A percentile compares a stretch with the other conserved stretches of the same genome.
Evolutionary conservation across 1,284 basidiomycete genomes (phyloP).

Genomic region (Fomitopsis betulina): DNA sequence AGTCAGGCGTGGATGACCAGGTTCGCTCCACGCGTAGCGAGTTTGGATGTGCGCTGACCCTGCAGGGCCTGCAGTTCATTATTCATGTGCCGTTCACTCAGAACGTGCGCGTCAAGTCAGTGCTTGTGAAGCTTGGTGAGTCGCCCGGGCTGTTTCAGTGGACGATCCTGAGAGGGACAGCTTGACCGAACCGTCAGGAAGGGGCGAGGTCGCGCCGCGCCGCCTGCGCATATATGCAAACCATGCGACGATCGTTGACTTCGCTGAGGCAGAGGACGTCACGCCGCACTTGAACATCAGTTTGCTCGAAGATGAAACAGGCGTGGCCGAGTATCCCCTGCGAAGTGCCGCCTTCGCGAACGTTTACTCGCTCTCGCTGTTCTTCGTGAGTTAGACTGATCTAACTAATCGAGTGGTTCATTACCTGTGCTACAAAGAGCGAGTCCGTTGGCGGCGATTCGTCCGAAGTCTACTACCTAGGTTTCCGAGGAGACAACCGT

Average conservation of each 20-base stretch:
- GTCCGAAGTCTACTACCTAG: constrained; percentile 70
- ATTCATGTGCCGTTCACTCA: constrained; percentile 78
- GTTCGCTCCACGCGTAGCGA: constrained; percentile 31
- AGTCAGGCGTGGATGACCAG: constrained; percentile 79
- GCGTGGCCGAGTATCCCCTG: constrained; percentile 72
- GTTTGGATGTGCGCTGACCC: neutral
- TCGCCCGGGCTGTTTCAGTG: neutral
- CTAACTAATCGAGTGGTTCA: neutral
- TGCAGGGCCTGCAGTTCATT: constrained; percentile 50
- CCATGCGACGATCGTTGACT: constrained; percentile 69
- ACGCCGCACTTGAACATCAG: constrained; percentile 68
- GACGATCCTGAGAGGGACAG: neutral
- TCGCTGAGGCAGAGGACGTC: constrained; percentile 60
- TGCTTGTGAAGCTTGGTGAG: constrained; percentile 70
- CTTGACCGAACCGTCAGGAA: constrained; percentile 38
- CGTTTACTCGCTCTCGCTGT: constrained; percentile 66
- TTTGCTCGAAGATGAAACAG: constrained; percentile 63
- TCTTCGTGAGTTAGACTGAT: constrained; percentile 50
- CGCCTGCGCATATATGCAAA: constrained; percentile 70
- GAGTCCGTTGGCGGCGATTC: constrained; percentile 60
- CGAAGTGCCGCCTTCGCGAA: constrained; percentile 71
- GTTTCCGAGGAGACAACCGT: constrained; percentile 73
- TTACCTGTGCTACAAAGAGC: constrained; percentile 31
- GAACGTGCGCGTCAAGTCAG: constrained; percentile 68
- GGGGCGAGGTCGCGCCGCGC: constrained; percentile 63